phyloP scores from a whole-genome alignment of 768 basidiomycete genomes.

The Mycena galopus region DNA sequence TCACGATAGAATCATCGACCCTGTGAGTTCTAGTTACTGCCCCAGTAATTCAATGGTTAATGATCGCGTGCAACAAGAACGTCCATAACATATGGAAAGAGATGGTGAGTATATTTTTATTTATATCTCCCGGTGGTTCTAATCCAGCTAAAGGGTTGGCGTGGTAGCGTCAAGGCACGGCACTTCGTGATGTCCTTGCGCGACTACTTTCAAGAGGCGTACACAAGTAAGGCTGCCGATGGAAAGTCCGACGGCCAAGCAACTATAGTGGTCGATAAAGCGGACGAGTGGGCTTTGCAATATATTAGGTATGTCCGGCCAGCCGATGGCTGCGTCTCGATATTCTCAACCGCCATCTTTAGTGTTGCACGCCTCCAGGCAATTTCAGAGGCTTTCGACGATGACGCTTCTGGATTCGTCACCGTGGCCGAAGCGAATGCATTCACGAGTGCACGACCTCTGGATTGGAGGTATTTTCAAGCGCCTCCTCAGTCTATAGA shows the following conservation, averaged over 20 bases:
- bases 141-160: constrained; percentile 47
- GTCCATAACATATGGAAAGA: constrained; percentile 31
- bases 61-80: constrained; percentile 3
- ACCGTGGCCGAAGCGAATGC: constrained; percentile 30
- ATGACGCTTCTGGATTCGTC: constrained; percentile 47
- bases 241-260: constrained; percentile 10
- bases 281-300: constrained; percentile 48
- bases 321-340: neutral
- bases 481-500: neutral
- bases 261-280: neutral
- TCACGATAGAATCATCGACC: constrained; percentile 29
- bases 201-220: constrained; percentile 52
- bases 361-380: constrained; percentile 46
- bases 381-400: constrained; percentile 56
- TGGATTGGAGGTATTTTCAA: constrained; percentile 31
- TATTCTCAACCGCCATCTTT: neutral
- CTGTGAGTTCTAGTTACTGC: neutral
- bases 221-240: neutral
- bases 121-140: neutral
- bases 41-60: neutral
- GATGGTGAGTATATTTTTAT: neutral
- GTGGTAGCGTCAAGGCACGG: constrained; percentile 53
- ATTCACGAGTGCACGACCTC: constrained; percentile 23
- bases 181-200: too few relatives aligned
- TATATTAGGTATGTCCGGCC: constrained; percentile 46